These are phyloP conservation scores for Magnolia kwangsiensis DNA, from an alignment of 164 flowering plant species.

Conservation along the genomic window DNA sequence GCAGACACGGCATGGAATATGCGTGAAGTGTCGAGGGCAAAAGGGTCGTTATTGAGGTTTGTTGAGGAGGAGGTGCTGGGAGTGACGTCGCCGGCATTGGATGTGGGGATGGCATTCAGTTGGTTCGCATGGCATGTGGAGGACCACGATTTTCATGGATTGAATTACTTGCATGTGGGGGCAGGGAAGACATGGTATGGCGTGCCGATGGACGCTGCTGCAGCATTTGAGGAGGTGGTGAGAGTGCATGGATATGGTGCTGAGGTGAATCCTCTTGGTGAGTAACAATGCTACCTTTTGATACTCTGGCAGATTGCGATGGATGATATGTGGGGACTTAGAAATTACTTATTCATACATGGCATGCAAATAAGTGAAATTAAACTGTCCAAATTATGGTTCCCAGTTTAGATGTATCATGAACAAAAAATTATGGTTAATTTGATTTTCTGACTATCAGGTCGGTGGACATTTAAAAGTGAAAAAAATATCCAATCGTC, in stretches of 20 bases:
- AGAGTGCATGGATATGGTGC: constrained; percentile 89
- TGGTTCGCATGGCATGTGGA: constrained; percentile 99
- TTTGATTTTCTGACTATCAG: no score
- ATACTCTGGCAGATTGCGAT: no score
- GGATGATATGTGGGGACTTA: no score
- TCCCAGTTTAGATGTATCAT: no score
- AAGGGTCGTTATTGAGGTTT: constrained; percentile 80
- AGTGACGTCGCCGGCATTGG: constrained; percentile 98
- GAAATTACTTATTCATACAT: no score
- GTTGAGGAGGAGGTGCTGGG: constrained; percentile 99
- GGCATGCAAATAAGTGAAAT: no score
- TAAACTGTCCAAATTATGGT: no score
- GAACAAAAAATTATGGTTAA: no score
- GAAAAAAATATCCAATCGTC: no score
- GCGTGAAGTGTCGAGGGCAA: constrained; percentile 82
- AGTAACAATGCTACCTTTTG: constrained; percentile 21
- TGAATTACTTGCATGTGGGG: constrained; percentile 95
- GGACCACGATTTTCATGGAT: constrained; percentile 96
- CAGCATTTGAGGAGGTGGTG: constrained; percentile 89
- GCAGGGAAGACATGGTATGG: constrained; percentile 99
- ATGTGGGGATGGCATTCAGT: constrained; percentile 93
- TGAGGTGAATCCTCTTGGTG: constrained; percentile 94
- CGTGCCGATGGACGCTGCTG: constrained; percentile 84
- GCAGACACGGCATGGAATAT: constrained; percentile 95
- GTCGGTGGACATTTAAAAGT: no score